Evolutionary conservation across 2,329 filamentous ascomycete species (phyloP), one percentile per base, ranked within the genome.

Genomic region (Sclerotiophoma versabilis): DNA sequence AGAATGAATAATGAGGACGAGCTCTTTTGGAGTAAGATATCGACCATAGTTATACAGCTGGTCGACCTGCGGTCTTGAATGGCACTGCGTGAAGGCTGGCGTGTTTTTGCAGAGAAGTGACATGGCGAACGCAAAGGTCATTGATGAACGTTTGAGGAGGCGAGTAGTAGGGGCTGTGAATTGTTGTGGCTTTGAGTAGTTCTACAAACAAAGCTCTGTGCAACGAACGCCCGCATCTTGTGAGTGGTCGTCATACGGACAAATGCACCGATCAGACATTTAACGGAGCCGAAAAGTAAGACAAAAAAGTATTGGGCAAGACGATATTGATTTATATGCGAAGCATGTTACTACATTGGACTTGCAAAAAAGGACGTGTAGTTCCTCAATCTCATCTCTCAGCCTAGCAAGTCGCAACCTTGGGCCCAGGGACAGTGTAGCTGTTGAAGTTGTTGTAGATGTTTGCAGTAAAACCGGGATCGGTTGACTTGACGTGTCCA

Each of bases 361-460:
- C 23, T 19, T 20, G 30, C 36, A 20, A 25, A 17, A 26, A 36
- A 29, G 25, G 25, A 15, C 4, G 20, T 48, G 8, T 23, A 27
- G 8, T 14, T 41, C 9, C 11, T 30, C 8, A 37, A 22, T 11
- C 10, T 26, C 32, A 9, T 2, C 15, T 2, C 32, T 11, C 3
- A 1, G 10, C 46, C 50, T 71, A 76, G 66, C 72, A 76, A 22
- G 70, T 70, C 7, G 66, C 73, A 11, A 75, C 73, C 62, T 66
- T 69, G 9, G 73, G 73, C 4, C 73, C 73, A 0, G 73, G 73
- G 33, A 75, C 69, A 29, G 55, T 57, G 53, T 76, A 75, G 49
- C 56, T 67, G 29, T 64, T 74, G 67, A 76, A 76, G 60, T 68
- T 64, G 59, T 64, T 68, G 63, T 75, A 75, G 46, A 76, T 76